phyloP scores from a whole-genome alignment of 2,329 filamentous ascomycete species.

The Didymosphaeria variabile region DNA sequence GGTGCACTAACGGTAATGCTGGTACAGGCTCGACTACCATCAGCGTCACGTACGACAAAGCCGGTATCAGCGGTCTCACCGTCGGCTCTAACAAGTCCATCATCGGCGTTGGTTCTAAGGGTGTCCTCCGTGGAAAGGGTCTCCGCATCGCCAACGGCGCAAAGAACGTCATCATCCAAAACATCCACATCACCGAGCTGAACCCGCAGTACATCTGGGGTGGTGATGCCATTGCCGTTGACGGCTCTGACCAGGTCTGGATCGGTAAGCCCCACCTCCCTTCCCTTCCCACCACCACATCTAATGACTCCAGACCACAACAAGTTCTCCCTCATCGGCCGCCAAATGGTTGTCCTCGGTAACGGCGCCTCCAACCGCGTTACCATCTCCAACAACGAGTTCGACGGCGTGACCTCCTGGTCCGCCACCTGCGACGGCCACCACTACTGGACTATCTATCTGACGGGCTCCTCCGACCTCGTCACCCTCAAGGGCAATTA shows the following conservation, averaged over 20 bases:
- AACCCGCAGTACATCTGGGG: conserved; percentile 53
- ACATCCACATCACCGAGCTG: conserved; percentile 50
- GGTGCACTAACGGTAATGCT: conserved; percentile 65
- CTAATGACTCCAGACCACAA: conserved; percentile 27
- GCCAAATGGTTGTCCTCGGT: conserved; percentile 30
- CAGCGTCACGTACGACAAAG: conserved; percentile 57
- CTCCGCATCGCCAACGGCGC: conserved; percentile 47
- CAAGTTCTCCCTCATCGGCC: conserved; percentile 29
- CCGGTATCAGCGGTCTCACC: conserved; percentile 35
- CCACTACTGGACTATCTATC: conserved; percentile 34
- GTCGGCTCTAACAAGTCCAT: conserved; percentile 54
- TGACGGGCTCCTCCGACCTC: conserved; percentile 28
- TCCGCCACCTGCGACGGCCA: conserved; percentile 32
- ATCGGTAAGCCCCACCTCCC: conserved; percentile 29
- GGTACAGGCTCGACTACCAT: conserved; percentile 58
- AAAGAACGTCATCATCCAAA: conserved; percentile 51
- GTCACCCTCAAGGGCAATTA: conserved; percentile 37
- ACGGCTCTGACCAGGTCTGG: conserved; percentile 44
- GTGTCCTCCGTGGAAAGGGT: conserved; percentile 54
- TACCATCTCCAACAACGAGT: conserved; percentile 33
- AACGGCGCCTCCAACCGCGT: conserved; percentile 27
- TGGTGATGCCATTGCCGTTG: conserved; percentile 49
- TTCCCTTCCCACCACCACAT: not conserved
- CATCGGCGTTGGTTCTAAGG: conserved; percentile 51
- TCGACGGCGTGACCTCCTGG: conserved; percentile 32